These are phyloP conservation scores for Cymbomonas tetramitiformis DNA, from an alignment of 139 green algal species.

Conservation along the genomic window DNA sequence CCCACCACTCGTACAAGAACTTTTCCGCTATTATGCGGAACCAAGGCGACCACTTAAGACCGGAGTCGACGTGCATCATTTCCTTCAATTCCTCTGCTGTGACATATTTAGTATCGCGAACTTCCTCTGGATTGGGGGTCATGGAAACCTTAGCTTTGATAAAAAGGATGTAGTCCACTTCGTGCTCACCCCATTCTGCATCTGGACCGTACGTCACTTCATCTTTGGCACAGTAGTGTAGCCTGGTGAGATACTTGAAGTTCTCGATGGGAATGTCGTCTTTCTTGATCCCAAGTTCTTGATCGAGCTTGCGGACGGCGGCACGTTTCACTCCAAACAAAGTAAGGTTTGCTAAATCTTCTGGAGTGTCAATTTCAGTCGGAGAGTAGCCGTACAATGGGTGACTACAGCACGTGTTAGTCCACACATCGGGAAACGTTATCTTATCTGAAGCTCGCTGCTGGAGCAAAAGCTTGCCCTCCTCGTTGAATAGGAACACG, in stretches of 20 bases:
- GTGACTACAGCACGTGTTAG: slow-evolving; percentile 95
- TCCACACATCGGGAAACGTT: slow-evolving; percentile 89
- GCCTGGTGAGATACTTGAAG: slow-evolving; percentile 68
- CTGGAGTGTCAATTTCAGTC: slow-evolving; percentile 26
- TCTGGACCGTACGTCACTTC: too few relatives aligned
- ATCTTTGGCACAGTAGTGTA: slow-evolving; percentile 69
- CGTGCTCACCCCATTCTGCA: slow-evolving; percentile 60
- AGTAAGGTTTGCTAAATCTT: slow-evolving; percentile 1
- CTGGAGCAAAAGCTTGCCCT: slow-evolving; percentile 78
- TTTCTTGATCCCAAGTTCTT: slow-evolving; percentile 73
- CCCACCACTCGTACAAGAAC: slow-evolving; percentile 80
- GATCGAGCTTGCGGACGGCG: slow-evolving; percentile 58
- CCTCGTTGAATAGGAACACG: slow-evolving; percentile 85
- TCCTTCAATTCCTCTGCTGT: slow-evolving; percentile 26
- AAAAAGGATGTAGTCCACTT: slow-evolving; percentile 93
- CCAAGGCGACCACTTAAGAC: slow-evolving; percentile 71
- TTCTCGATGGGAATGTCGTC: slow-evolving; percentile 34
- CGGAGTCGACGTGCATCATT: slow-evolving; percentile 19
- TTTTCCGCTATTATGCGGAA: slow-evolving; percentile 78
- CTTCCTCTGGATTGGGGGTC: slow-evolving; percentile 55
- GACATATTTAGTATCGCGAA: slow-evolving; percentile 38
- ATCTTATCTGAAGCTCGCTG: slow-evolving; percentile 57
- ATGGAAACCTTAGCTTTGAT: too few relatives aligned
- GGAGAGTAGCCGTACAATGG: slow-evolving; percentile 62
- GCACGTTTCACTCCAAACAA: slow-evolving; percentile 47